A percentile compares a stretch with the other conserved stretches of the same genome.
Conservation (phyloP, 176 grass and related monocot genomes). For the Calamus simplicifolius region DNA sequence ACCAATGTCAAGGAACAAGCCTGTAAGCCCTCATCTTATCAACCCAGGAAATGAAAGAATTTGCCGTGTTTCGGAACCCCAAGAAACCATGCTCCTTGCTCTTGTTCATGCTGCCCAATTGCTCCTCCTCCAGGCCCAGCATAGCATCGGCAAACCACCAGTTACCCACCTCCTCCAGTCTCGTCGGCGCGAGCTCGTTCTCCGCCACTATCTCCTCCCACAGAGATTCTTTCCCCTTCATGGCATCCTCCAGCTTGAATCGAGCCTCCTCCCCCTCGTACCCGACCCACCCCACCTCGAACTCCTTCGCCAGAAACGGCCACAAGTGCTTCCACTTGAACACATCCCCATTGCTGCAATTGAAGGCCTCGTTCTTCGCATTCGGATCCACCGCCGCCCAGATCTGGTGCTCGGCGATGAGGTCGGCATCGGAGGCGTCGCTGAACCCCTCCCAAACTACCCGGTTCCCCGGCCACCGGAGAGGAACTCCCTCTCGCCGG, state of each 20-base stretch:
- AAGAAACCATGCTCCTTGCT: conserved; percentile 94
- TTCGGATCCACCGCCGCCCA: no score
- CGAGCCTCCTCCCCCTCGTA: no score
- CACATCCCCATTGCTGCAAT: no score
- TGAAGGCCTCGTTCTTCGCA: no score
- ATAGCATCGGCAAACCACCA: conserved; percentile 52
- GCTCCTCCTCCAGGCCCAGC: conserved; percentile 7
- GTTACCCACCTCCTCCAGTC: conserved; percentile 47
- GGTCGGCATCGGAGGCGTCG: no score
- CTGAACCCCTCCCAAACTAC: no score
- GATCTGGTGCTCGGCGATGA: no score
- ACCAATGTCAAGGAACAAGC: conserved; percentile 51
- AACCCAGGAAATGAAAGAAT: conserved; percentile 68
- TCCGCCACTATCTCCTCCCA: conserved; percentile 62
- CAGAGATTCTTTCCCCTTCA: conserved; percentile 49
- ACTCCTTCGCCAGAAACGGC: no score
- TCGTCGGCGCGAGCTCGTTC: conserved; percentile 30
- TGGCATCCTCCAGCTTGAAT: conserved; percentile 48
- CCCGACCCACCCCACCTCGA: no score
- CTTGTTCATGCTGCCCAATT: conserved; percentile 77
- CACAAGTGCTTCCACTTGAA: no score
- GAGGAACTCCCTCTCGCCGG: no score
- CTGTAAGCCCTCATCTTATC: conserved; percentile 68
- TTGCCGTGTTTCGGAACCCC: conserved; percentile 58
- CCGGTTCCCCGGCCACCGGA: no score